phyloP scores from a whole-genome alignment of 2,329 filamentous ascomycete species.

The Botryotinia convoluta region DNA sequence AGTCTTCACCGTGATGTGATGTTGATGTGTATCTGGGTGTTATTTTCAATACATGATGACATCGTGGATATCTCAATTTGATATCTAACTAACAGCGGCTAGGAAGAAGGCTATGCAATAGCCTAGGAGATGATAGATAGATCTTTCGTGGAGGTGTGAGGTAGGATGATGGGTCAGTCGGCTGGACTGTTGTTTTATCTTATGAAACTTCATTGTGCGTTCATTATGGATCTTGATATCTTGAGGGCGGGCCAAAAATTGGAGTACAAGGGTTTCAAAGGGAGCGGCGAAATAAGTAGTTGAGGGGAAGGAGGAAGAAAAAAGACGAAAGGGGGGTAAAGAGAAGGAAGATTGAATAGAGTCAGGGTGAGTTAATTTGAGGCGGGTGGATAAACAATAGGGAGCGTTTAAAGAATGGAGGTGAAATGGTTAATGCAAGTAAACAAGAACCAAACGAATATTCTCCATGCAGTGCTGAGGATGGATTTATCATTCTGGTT shows the following conservation, averaged over 20 bases:
- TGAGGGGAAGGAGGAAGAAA: not conserved
- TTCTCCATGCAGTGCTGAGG: not conserved
- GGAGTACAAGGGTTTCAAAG: not conserved
- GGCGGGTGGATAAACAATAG: not conserved
- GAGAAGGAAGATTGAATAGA: not conserved
- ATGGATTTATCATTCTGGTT: not conserved
- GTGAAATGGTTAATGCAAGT: not conserved
- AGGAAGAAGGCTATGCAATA: not conserved
- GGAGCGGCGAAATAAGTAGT: fast-evolving
- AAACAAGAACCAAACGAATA: not conserved
- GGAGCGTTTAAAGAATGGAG: not conserved
- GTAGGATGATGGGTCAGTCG: not conserved
- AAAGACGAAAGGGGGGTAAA: not conserved
- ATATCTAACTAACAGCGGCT: not conserved
- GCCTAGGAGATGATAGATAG: not conserved
- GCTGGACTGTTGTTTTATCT: not conserved
- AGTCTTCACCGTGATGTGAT: not conserved
- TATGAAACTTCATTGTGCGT: not conserved
- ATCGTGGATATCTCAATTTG: not conserved
- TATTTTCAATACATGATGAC: not conserved
- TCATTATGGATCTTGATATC: not conserved
- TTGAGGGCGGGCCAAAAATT: not conserved
- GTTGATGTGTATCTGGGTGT: not conserved
- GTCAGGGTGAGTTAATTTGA: not conserved
- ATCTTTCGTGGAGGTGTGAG: not conserved